phyloP scores from a whole-genome alignment of 2,329 filamentous ascomycete species.

The Phialemoniopsis sp. region DNA sequence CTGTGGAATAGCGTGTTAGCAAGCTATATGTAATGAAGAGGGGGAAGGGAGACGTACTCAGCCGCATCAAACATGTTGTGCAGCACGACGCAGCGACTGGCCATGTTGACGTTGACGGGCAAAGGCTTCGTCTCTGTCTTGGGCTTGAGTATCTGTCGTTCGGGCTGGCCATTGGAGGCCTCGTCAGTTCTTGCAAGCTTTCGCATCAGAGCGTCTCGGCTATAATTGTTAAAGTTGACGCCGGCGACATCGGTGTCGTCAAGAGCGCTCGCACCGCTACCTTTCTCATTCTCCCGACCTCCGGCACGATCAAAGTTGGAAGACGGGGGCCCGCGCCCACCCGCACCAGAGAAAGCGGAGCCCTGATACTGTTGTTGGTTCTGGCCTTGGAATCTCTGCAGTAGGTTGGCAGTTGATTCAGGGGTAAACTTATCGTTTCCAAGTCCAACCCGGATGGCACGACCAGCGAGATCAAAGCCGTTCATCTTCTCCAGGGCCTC shows the following conservation, averaged over 20 bases:
- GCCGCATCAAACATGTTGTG: conserved; percentile 93
- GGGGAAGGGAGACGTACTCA: conserved; percentile 60
- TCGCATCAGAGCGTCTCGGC: conserved; percentile 96
- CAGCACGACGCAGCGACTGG: conserved; percentile 88
- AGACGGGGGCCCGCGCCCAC: conserved; percentile 79
- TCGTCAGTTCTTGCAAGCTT: conserved; percentile 97
- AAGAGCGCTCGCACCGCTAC: conserved; percentile 85
- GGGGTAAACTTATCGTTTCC: conserved; percentile 99
- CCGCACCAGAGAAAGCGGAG: conserved; percentile 86
- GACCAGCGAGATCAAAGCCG: conserved; percentile 94
- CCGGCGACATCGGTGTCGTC: conserved; percentile 97
- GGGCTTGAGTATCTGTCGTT: conserved; percentile 70
- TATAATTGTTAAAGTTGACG: conserved; percentile 99
- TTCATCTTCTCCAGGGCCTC: conserved; percentile 99
- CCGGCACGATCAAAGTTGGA: conserved; percentile 89
- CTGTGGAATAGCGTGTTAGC: conserved; percentile 42
- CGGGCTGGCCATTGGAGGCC: conserved; percentile 59
- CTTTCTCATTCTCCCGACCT: conserved; percentile 84
- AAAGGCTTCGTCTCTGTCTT: conserved; percentile 75
- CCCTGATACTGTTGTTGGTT: conserved; percentile 74
- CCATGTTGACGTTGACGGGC: conserved; percentile 84
- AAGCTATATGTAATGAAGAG: background rate
- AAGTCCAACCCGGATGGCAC: conserved; percentile 96
- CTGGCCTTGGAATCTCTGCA: conserved; percentile 87
- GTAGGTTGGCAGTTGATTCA: conserved; percentile 87